Percentiles rank a stretch among this genome's conserved stretches.
phyloP scores from a whole-genome alignment of 192 early-diverging fungal species.

The Tieghemiomyces parasiticus region DNA sequence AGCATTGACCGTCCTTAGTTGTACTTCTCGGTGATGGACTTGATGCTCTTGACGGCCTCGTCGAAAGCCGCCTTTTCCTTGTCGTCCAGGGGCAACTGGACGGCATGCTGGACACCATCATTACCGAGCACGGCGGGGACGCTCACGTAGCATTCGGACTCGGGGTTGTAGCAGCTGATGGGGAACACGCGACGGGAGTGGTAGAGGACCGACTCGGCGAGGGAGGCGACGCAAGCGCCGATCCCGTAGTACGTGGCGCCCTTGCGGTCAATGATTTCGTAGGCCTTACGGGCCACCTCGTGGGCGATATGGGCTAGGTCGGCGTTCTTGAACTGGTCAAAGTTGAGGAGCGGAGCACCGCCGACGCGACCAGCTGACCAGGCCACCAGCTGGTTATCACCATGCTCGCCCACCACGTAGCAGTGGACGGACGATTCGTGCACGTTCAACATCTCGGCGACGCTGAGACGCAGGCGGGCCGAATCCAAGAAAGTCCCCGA shows the following conservation, averaged over 20 bases:
- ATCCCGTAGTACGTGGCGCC: constrained; percentile 78
- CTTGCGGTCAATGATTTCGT: constrained; percentile 73
- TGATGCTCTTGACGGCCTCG: constrained; percentile 33
- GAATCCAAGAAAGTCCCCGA: constrained; percentile 77
- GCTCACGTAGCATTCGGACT: constrained; percentile 45
- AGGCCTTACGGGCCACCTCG: constrained; percentile 57
- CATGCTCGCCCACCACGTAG: constrained; percentile 76
- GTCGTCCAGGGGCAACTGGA: constrained; percentile 45
- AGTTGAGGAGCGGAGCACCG: constrained; percentile 44
- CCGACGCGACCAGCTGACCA: constrained; percentile 63
- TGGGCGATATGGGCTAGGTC: constrained; percentile 36
- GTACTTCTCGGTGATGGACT: constrained; percentile 35
- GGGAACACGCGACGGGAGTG: constrained; percentile 57
- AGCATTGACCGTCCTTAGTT: too few species aligned
- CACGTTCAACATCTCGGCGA: constrained; percentile 39
- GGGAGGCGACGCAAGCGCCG: constrained; percentile 54
- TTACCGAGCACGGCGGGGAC: constrained; percentile 65
- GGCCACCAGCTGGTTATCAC: constrained; percentile 70
- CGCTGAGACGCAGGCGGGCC: constrained; percentile 42
- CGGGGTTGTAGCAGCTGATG: constrained; percentile 47
- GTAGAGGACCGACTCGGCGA: constrained; percentile 50
- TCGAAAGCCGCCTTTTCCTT: constrained; percentile 43
- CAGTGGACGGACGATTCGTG: constrained; percentile 59
- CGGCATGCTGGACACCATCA: constrained; percentile 51
- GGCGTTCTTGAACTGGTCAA: constrained; percentile 40